Percentiles rank a stretch among this genome's conserved stretches.
Evolutionary conservation across 257 asterid species (phyloP).

Genomic region (Rubia yunnanensis): DNA sequence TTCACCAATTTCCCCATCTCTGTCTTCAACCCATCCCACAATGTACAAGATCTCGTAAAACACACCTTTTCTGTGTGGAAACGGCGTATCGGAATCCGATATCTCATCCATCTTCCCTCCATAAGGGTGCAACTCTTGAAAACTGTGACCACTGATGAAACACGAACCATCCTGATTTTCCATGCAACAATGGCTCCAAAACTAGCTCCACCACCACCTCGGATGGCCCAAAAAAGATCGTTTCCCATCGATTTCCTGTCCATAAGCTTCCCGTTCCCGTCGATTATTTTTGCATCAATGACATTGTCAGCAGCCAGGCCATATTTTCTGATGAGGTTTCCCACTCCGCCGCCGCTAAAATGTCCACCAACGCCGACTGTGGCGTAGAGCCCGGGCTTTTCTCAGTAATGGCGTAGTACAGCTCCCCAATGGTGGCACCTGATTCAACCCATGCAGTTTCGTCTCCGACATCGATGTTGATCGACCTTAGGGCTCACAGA

Average conservation of each 20-base stretch:
- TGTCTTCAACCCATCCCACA: slow-evolving; percentile 32
- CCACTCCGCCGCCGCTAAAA: slow-evolving; percentile 49
- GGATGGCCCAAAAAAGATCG: slow-evolving; percentile 3
- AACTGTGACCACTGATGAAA: slow-evolving; percentile 40
- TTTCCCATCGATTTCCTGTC: neutral
- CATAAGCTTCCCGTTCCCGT: slow-evolving; percentile 23
- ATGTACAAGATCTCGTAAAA: slow-evolving; percentile 46
- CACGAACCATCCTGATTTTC: slow-evolving; percentile 34
- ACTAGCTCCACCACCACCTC: slow-evolving; percentile 59
- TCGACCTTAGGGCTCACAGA: slow-evolving; percentile 1
- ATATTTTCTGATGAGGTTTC: slow-evolving; percentile 23
- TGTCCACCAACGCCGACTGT: slow-evolving; percentile 48
- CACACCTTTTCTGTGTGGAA: slow-evolving; percentile 50
- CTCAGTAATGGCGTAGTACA: slow-evolving; percentile 30
- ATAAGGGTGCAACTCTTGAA: slow-evolving; percentile 30
- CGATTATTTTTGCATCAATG: slow-evolving; percentile 42
- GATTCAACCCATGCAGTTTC: slow-evolving; percentile 44
- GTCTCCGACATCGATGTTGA: slow-evolving; percentile 23
- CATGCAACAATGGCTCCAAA: slow-evolving; percentile 40
- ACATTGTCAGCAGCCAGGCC: slow-evolving; percentile 44
- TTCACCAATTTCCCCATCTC: slow-evolving; percentile 15
- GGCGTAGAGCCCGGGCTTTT: slow-evolving; percentile 4
- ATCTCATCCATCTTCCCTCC: slow-evolving; percentile 51
- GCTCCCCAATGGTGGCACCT: slow-evolving; percentile 49
- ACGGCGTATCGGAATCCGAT: slow-evolving; percentile 35